These are phyloP conservation scores for Lepiota brunneoincarnata DNA, from an alignment of 768 basidiomycete genomes.

Conservation along the genomic window DNA sequence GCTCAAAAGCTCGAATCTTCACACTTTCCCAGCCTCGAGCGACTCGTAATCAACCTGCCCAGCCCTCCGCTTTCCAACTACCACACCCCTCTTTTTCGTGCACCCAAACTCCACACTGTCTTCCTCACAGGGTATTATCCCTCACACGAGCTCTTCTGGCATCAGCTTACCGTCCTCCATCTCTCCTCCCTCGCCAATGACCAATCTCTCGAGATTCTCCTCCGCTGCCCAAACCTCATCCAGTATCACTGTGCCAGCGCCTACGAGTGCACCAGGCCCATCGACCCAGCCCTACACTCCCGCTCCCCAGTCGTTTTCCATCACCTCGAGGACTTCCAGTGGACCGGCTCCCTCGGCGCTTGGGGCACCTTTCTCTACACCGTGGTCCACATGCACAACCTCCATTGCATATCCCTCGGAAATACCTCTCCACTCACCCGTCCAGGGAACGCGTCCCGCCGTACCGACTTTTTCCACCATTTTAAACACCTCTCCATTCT, in stretches of 20 bases:
- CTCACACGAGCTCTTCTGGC: constrained; percentile 1
- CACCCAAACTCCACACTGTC: neutral
- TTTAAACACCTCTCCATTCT: neutral
- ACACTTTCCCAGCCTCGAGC: neutral
- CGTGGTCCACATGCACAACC: neutral
- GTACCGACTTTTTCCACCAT: neutral
- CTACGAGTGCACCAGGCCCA: neutral
- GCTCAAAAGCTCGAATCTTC: constrained; percentile 2
- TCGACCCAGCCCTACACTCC: neutral
- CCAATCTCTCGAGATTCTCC: constrained; percentile 2
- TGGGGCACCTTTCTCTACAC: constrained; percentile 8
- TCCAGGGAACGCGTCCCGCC: neutral
- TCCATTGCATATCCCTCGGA: neutral
- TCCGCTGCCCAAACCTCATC: constrained; percentile 1
- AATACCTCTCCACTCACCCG: neutral
- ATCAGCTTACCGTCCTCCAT: constrained; percentile 3
- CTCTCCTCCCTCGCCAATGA: neutral
- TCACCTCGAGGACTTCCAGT: constrained; percentile 9
- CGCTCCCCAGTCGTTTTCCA: neutral
- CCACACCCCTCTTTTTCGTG: constrained; percentile 1
- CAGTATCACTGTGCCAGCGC: neutral
- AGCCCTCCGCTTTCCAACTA: neutral
- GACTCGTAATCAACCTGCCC: neutral
- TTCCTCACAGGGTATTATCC: neutral
- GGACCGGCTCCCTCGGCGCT: neutral